Evolutionary conservation across 345 rosid genomes (phyloP).

Genomic region (Triadica sebifera): DNA sequence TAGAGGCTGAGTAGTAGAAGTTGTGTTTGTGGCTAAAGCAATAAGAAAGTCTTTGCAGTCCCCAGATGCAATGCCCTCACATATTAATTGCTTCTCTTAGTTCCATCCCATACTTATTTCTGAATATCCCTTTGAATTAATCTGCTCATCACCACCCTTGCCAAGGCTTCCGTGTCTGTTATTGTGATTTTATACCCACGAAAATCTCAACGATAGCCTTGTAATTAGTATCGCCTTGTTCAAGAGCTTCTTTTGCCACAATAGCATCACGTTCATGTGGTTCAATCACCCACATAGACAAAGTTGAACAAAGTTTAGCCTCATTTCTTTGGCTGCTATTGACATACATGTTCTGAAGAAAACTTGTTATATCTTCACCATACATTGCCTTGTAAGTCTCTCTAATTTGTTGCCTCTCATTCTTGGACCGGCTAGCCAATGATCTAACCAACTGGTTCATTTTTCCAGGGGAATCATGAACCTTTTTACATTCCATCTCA

Average conservation of each 20-base stretch:
- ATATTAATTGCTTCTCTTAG: conserved; percentile 45
- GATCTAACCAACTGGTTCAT: conserved; percentile 26
- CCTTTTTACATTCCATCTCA: conserved; percentile 49
- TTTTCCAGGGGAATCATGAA: conserved; percentile 45
- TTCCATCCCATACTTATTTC: conserved; percentile 41
- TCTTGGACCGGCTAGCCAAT: conserved; percentile 34
- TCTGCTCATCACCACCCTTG: conserved; percentile 50
- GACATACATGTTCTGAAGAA: conserved; percentile 21
- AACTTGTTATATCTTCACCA: conserved; percentile 38
- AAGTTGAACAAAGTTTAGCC: conserved; percentile 23
- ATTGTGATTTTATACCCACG: conserved; percentile 51
- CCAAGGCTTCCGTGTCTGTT: conserved; percentile 28
- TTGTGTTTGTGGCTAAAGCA: conserved; percentile 39
- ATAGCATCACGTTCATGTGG: conserved; percentile 56
- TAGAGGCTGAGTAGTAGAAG: not conserved
- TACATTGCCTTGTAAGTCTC: conserved; percentile 42
- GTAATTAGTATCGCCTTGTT: conserved; percentile 33
- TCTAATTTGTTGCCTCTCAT: conserved; percentile 34
- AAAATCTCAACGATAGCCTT: conserved; percentile 54
- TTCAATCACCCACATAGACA: conserved; percentile 46
- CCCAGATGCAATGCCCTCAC: conserved; percentile 36
- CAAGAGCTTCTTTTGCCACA: conserved; percentile 48
- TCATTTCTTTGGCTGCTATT: not conserved
- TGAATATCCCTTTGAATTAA: conserved; percentile 40
- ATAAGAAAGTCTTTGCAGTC: conserved; percentile 57